Evolutionary conservation across 1,284 basidiomycete species (phyloP).

Genomic region (Laetiporus sulphureus): DNA sequence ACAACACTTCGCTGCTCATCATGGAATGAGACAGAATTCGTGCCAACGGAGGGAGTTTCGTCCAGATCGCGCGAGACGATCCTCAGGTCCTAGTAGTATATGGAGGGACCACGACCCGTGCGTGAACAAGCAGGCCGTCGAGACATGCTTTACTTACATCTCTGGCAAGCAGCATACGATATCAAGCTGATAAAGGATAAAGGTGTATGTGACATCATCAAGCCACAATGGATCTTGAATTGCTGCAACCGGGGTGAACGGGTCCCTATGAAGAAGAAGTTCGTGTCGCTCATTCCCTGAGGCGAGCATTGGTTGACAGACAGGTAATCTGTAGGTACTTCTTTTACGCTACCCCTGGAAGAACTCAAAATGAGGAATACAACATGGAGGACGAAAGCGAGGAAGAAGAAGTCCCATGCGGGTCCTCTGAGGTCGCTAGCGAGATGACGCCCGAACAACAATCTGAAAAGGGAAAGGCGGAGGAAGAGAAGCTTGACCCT

Average conservation of each 20-base stretch:
- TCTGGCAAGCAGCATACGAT: constrained; percentile 59
- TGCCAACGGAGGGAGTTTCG: constrained; percentile 69
- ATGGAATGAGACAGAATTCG: constrained; percentile 48
- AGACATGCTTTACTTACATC: too few relatives aligned
- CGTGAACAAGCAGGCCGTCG: too few relatives aligned
- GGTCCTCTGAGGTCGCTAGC: constrained; percentile 10
- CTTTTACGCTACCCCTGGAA: constrained; percentile 54
- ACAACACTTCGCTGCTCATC: not conserved
- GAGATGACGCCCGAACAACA: constrained; percentile 12
- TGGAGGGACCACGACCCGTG: constrained; percentile 58
- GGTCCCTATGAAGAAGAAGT: constrained; percentile 67
- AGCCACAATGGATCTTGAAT: constrained; percentile 76
- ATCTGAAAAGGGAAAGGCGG: not conserved
- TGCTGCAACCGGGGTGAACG: constrained; percentile 54
- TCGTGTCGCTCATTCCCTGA: too few relatives aligned
- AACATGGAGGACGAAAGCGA: constrained; percentile 19
- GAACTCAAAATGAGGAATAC: constrained; percentile 27
- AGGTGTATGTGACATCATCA: constrained; percentile 62
- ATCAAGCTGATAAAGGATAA: constrained; percentile 61
- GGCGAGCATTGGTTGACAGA: too few relatives aligned
- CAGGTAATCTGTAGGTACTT: constrained; percentile 58
- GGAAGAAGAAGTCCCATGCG: too few relatives aligned
- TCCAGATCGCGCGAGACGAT: constrained; percentile 53
- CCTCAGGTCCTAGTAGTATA: constrained; percentile 52
- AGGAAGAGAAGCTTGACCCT: constrained; percentile 34